Base-by-base conservation (phyloP, 31 red algal genomes). In the Odonthalia washingtoniensis region DNA sequence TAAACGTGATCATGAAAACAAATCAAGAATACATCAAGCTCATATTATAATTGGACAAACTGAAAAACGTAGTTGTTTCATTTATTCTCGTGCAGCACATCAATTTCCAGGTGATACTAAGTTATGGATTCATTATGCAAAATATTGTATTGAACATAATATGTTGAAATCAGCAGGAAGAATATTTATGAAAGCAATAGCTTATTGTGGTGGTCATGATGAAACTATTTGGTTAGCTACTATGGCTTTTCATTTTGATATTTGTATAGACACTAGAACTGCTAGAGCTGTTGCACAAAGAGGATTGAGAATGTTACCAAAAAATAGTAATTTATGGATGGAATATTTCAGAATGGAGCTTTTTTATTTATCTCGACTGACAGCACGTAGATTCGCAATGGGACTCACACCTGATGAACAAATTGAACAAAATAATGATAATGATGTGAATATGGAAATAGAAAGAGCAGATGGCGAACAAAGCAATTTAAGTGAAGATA, bases 261-360 rank as follows among this genome's bases (percentile, higher is more conserved):
- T 46, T 34, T 81, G 74, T 63, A 76, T 32, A 40, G 90, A 92
- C 62, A 46, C 83, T 9, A 79, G 42, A 3, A 68, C 44, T 1
- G 90, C 75, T 0, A 80, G 90, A 69, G 74, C 90, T 34, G 21
- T 92, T 18, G 90, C 90, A 0, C 90, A 92, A 57, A 65, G 83
- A 40, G 76, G 72, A 14, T 73, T 92, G 6, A 44, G 90, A 28
- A 75, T 82, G 2, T 31, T 86, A 31, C 90, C 82, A 4, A 45
- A 61, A 18, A 80, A 68, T 38, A 33, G 28, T 24, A 65, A 46
- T 74, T 36, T 92, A 9, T 92, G 90, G 90, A 80, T 45, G 46
- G 90, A 92, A 62, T 92, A 92, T 53, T 92, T 92, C 68, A 57
- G 90, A 40, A 45, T 92, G 43, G 90, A 92, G 39, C 69, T 92